phyloP scores from a whole-genome alignment of 192 early-diverging fungal genomes.

The Kappamyces sp. region DNA sequence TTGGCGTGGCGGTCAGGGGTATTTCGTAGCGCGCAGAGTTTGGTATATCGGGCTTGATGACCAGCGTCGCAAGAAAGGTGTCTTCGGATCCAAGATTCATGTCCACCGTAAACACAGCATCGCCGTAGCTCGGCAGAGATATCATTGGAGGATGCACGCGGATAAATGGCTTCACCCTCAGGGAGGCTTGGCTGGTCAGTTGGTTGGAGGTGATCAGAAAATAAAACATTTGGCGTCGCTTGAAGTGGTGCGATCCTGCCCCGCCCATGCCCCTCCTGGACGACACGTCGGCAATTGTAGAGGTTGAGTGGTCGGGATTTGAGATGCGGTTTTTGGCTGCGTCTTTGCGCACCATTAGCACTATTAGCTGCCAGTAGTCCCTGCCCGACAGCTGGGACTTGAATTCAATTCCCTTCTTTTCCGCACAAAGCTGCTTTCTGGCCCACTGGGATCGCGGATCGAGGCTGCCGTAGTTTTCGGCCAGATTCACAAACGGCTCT shows the following conservation, averaged over 20 bases:
- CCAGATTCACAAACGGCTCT: conserved; percentile 28
- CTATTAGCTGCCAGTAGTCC: conserved; percentile 42
- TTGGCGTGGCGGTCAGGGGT: conserved; percentile 54
- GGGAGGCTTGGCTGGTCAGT: conserved; percentile 43
- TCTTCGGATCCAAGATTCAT: conserved; percentile 52
- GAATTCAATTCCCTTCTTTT: conserved; percentile 28
- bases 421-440: conserved; percentile 26
- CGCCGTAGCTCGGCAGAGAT: conserved; percentile 48
- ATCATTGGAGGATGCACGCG: conserved; percentile 41
- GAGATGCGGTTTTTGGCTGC: conserved; percentile 15
- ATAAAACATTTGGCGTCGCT: conserved; percentile 57
- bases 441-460: conserved; percentile 58
- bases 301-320: not conserved
- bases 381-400: conserved; percentile 21
- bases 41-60: conserved; percentile 41
- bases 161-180: conserved; percentile 33
- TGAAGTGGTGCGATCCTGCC: conserved; percentile 33
- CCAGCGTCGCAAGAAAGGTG: conserved; percentile 53
- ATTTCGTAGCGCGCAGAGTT: conserved; percentile 51
- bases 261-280: not conserved
- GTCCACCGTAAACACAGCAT: conserved; percentile 43
- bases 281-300: conserved; percentile 2
- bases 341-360: conserved; percentile 33
- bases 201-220: conserved; percentile 41
- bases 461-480: conserved; percentile 40